Evolutionary conservation across 2,329 filamentous ascomycete genomes (phyloP).

Genomic region (Xylariaceae sp.): DNA sequence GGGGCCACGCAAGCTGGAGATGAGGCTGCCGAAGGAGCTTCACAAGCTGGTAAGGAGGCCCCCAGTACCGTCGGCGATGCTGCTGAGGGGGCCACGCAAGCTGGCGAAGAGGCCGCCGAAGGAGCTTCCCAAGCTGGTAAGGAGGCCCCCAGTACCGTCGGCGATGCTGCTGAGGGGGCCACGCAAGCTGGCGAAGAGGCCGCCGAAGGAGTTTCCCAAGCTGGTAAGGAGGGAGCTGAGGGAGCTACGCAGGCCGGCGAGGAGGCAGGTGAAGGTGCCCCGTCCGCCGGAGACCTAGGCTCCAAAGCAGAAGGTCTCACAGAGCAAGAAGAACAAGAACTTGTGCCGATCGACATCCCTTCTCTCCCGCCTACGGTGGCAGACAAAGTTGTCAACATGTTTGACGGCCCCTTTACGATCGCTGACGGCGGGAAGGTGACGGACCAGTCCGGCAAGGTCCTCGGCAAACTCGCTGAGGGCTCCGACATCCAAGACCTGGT

Average conservation of each 20-base stretch:
- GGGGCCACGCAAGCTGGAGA: slow-evolving; percentile 17
- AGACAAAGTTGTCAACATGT: slow-evolving; percentile 40
- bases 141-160: slow-evolving; percentile 19
- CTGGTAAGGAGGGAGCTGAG: slow-evolving; percentile 20
- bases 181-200: slow-evolving; percentile 22
- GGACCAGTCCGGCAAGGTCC: slow-evolving; percentile 51
- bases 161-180: slow-evolving; percentile 16
- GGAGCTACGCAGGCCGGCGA: slow-evolving; percentile 16
- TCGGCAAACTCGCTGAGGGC: slow-evolving; percentile 38
- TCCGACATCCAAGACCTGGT: slow-evolving; percentile 36
- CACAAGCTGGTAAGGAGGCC: slow-evolving; percentile 17
- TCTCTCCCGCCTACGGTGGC: slow-evolving; percentile 37
- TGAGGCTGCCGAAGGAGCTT: slow-evolving; percentile 20
- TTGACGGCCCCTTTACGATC: slow-evolving; percentile 43
- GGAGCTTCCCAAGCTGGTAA: slow-evolving; percentile 21
- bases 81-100: slow-evolving; percentile 19
- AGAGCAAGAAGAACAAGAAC: slow-evolving; percentile 18
- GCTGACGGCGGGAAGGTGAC: slow-evolving; percentile 53
- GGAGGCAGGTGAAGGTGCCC: slow-evolving; percentile 20
- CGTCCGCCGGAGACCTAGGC: slow-evolving; percentile 13
- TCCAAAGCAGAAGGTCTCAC: slow-evolving; percentile 18
- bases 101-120: slow-evolving; percentile 14
- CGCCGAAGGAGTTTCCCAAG: slow-evolving; percentile 19
- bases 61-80: slow-evolving; percentile 17
- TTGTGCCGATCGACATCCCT: slow-evolving; percentile 34